phyloP scores from a whole-genome alignment of 2,329 filamentous ascomycete species.

The Ophiostoma angusticollis region DNA sequence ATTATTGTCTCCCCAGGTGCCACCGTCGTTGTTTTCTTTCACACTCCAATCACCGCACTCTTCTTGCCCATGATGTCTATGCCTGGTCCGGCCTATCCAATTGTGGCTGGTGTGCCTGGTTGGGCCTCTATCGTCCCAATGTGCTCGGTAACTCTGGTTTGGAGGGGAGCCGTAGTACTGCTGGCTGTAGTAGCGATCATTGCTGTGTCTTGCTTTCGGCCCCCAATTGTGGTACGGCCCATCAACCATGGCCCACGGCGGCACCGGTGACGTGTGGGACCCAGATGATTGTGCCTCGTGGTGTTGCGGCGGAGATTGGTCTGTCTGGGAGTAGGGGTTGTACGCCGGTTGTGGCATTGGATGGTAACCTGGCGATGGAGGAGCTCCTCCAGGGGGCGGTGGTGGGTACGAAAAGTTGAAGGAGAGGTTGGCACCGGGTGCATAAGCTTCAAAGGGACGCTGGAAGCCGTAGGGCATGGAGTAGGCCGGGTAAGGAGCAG shows the following conservation, averaged over 20 bases:
- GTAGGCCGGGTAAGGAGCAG: neutral
- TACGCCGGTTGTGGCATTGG: no score
- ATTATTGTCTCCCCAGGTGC: neutral
- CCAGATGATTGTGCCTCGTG: no score
- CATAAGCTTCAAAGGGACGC: no score
- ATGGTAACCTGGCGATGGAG: neutral
- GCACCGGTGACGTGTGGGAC: no score
- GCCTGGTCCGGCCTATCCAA: neutral
- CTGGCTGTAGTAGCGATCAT: neutral
- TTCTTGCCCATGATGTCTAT: neutral
- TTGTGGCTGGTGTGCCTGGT: neutral
- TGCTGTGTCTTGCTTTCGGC: no score
- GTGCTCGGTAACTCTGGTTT: neutral
- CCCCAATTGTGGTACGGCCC: no score
- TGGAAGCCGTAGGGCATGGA: neutral
- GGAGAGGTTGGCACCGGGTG: neutral
- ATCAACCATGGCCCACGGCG: no score
- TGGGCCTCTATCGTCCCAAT: neutral
- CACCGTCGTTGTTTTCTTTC: neutral
- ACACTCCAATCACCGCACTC: neutral
- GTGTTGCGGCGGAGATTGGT: no score
- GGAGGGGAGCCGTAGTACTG: neutral
- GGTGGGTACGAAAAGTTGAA: neutral
- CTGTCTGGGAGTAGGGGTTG: no score
- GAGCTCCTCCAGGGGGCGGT: neutral